phyloP scores from a whole-genome alignment of 345 rosid species.

The Boechera retrofracta region DNA sequence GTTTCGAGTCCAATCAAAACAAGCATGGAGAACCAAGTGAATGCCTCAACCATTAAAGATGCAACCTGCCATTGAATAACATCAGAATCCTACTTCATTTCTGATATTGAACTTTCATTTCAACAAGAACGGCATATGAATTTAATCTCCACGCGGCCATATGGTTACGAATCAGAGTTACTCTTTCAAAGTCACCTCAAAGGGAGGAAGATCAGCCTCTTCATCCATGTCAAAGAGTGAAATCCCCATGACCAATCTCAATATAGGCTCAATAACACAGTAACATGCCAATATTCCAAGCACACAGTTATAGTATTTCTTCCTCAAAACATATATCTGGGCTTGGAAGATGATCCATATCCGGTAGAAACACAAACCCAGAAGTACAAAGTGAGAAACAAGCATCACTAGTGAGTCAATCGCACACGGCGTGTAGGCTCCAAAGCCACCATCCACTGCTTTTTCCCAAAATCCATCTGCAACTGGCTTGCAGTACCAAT shows the following conservation, averaged over 20 bases:
- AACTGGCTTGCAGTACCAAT: constrained; percentile 85
- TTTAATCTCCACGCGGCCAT: not conserved
- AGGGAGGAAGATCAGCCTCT: constrained; percentile 68
- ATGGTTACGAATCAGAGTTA: constrained; percentile 11
- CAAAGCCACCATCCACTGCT: constrained; percentile 67
- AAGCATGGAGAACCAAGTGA: constrained; percentile 86
- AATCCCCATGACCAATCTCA: constrained; percentile 69
- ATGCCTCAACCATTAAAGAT: constrained; percentile 67
- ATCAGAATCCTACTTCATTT: constrained; percentile 2
- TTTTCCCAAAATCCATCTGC: constrained; percentile 67
- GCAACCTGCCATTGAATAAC: constrained; percentile 51
- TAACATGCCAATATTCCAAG: constrained; percentile 68
- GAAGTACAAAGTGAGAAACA: constrained; percentile 71
- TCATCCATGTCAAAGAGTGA: constrained; percentile 69
- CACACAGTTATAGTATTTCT: constrained; percentile 61
- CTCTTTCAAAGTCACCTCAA: constrained; percentile 59
- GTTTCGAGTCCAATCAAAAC: constrained; percentile 71
- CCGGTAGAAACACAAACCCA: constrained; percentile 71
- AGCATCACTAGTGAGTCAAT: constrained; percentile 66
- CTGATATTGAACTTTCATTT: constrained; percentile 8
- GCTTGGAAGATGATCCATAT: constrained; percentile 69
- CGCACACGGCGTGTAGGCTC: constrained; percentile 77
- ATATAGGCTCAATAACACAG: constrained; percentile 73
- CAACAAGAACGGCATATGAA: constrained; percentile 12
- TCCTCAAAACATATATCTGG: constrained; percentile 66